Evolutionary conservation across 208 protist genomes (phyloP).

Genomic region (Leishmania braziliensis): DNA sequence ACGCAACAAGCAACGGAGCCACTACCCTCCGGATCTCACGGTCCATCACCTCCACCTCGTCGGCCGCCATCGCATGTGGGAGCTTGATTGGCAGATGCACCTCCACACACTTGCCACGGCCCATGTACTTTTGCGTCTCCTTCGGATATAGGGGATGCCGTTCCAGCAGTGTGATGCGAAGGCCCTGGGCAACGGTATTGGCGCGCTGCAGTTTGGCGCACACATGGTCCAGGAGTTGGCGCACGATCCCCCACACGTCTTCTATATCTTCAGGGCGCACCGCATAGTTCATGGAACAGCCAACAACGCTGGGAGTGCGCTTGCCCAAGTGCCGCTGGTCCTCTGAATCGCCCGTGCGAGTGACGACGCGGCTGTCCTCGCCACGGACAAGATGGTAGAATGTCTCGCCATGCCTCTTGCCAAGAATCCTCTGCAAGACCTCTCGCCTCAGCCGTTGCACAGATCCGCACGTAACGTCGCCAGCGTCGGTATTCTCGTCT

Average conservation of each 20-base stretch:
- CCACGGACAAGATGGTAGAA: slow-evolving; percentile 78
- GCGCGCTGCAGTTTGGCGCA: slow-evolving; percentile 71
- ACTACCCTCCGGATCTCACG: slow-evolving; percentile 37
- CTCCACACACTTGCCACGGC: slow-evolving; percentile 81
- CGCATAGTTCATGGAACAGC: slow-evolving; percentile 91
- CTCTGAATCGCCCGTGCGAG: slow-evolving; percentile 77
- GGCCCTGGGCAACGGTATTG: slow-evolving; percentile 30
- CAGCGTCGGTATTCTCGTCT: slow-evolving; percentile 5
- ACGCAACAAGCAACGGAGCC: slow-evolving; percentile 50
- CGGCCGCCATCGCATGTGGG: slow-evolving; percentile 38
- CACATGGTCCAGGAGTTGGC: slow-evolving; percentile 72
- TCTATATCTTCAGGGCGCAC: slow-evolving; percentile 60
- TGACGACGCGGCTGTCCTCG: slow-evolving; percentile 69
- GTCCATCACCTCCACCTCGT: slow-evolving; percentile 52
- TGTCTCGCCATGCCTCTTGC: slow-evolving; percentile 65
- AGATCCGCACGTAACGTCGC: slow-evolving; percentile 53
- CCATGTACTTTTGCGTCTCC: slow-evolving; percentile 85
- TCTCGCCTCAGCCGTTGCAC: slow-evolving; percentile 65
- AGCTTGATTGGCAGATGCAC: slow-evolving; percentile 72
- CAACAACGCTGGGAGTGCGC: slow-evolving; percentile 53
- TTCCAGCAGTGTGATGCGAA: slow-evolving; percentile 81
- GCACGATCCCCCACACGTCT: slow-evolving; percentile 71
- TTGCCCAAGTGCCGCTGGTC: slow-evolving; percentile 65
- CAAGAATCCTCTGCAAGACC: slow-evolving; percentile 58
- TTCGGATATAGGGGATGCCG: slow-evolving; percentile 81